phyloP scores from a whole-genome alignment of 2,329 filamentous ascomycete species.

The Colletotrichum siamense region DNA sequence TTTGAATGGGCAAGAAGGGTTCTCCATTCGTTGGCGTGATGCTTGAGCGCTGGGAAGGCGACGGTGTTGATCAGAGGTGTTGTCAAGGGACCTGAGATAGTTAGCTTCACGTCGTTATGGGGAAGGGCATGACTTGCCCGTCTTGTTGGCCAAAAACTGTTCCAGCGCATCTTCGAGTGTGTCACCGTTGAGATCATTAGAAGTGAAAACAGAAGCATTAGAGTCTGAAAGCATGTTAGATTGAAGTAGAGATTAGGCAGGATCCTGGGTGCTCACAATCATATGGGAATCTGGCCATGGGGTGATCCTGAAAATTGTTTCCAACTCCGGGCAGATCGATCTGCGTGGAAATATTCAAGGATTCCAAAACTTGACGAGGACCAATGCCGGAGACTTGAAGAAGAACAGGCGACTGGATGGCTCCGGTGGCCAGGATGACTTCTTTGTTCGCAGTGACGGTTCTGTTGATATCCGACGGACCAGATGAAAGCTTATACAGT shows the following conservation, averaged over 20 bases:
- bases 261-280: conserved; percentile 17
- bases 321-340: conserved; percentile 37
- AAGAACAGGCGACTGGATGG: conserved; percentile 46
- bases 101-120: neutral
- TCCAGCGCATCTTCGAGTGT: neutral
- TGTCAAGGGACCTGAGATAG: neutral
- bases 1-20: conserved; percentile 24
- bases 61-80: conserved; percentile 33
- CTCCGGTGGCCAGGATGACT: conserved; percentile 47
- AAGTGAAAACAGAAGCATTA: conserved; percentile 9
- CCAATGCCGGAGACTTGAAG: conserved; percentile 46
- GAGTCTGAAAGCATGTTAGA: neutral
- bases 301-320: conserved; percentile 36
- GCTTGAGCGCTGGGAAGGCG: conserved; percentile 29
- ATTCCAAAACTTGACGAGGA: conserved; percentile 29
- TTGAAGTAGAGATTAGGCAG: neutral
- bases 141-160: conserved; percentile 6
- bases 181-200: conserved; percentile 1
- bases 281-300: conserved; percentile 26
- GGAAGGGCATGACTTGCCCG: neutral
- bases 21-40: conserved; percentile 27
- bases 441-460: conserved; percentile 33
- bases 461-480: neutral
- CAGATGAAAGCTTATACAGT: neutral
- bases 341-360: conserved; percentile 30